phyloP scores from a whole-genome alignment of 441 rosid genomes.

The Mallotus japonicus region DNA sequence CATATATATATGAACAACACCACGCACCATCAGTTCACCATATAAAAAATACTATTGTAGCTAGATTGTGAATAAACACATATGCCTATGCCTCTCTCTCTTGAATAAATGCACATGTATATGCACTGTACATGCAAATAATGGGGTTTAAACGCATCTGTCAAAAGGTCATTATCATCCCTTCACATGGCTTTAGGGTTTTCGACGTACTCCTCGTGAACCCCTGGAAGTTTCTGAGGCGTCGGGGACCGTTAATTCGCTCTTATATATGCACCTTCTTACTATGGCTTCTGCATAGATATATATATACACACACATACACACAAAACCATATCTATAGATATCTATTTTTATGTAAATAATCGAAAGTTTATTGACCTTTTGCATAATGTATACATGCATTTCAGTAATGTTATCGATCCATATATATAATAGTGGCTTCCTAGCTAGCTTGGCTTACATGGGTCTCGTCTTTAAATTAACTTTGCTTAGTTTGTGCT shows the following conservation, averaged over 20 bases:
- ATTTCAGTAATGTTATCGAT: too few species aligned
- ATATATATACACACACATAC: not conserved
- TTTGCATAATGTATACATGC: too few species aligned
- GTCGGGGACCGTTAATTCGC: conserved; percentile 26
- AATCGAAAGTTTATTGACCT: too few species aligned
- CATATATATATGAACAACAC: too few species aligned
- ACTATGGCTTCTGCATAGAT: not conserved
- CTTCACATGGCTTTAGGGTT: conserved; percentile 32
- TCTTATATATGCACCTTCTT: not conserved
- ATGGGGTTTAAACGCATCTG: conserved; percentile 4
- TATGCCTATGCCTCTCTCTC: not conserved
- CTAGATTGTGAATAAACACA: not conserved
- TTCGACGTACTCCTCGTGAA: conserved; percentile 23
- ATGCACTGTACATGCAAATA: not conserved
- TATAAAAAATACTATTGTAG: too few species aligned
- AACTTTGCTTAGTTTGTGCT: too few species aligned
- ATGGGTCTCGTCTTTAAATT: too few species aligned
- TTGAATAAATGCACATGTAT: conserved; percentile 16
- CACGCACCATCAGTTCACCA: too few species aligned
- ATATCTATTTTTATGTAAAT: too few species aligned
- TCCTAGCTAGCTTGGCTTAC: too few species aligned
- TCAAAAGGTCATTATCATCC: conserved; percentile 29
- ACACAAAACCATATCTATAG: too few species aligned
- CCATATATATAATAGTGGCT: too few species aligned
- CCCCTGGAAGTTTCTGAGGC: conserved; percentile 30